Evolutionary conservation across 2,329 filamentous ascomycete species (phyloP).

Genomic region (Monosporascus sp.): DNA sequence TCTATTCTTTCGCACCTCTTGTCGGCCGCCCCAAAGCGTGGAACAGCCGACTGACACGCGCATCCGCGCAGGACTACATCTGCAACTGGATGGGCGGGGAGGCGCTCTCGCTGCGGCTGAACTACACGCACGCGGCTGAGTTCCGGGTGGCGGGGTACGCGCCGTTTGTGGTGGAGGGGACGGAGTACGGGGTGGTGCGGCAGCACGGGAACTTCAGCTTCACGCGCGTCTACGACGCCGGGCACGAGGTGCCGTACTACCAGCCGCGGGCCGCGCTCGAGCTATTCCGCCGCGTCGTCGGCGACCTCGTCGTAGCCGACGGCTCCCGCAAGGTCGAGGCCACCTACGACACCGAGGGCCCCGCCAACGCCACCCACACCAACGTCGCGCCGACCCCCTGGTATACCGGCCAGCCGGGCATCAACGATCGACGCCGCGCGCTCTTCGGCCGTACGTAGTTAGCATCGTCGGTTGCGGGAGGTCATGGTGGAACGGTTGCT

Average conservation of each 20-base stretch:
- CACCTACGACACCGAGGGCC: constrained; percentile 53
- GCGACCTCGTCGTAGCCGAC: constrained; percentile 52
- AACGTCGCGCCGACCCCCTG: constrained; percentile 25
- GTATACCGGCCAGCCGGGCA: not conserved
- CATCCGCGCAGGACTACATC: constrained; percentile 46
- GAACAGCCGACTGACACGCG: not conserved
- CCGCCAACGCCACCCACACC: constrained; percentile 51
- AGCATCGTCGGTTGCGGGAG: too few relatives aligned
- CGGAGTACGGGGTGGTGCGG: constrained; percentile 65
- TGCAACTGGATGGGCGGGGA: constrained; percentile 74
- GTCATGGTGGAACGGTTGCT: too few relatives aligned
- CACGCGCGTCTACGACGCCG: constrained; percentile 24
- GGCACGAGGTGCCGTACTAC: constrained; percentile 7
- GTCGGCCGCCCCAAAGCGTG: too few relatives aligned
- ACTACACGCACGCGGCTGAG: constrained; percentile 44
- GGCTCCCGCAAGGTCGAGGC: constrained; percentile 42
- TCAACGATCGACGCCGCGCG: not conserved
- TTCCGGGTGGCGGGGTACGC: constrained; percentile 69
- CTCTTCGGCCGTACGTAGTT: too few relatives aligned
- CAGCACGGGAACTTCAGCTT: constrained; percentile 64
- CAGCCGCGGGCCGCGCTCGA: constrained; percentile 52
- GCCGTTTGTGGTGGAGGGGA: constrained; percentile 63
- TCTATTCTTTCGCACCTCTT: not conserved
- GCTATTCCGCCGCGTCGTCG: constrained; percentile 57
- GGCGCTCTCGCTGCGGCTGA: constrained; percentile 61